Percentiles rank a stretch among this genome's conserved stretches.
Conservation (phyloP, 2,329 filamentous ascomycete genomes). For the Penicillium sp. region DNA sequence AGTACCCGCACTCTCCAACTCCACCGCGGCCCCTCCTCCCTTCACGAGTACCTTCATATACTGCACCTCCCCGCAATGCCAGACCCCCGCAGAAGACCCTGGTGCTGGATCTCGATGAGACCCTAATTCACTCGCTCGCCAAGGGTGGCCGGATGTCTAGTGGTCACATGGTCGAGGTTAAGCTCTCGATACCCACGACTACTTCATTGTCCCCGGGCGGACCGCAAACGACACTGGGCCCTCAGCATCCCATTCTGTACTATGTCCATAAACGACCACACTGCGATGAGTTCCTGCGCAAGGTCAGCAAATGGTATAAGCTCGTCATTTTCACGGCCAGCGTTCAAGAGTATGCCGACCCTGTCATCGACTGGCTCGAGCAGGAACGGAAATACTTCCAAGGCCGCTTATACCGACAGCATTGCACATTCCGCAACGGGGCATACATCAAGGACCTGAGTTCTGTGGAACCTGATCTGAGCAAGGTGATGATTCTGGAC, state of each 20-base stretch:
- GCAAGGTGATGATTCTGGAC: conserved; percentile 97
- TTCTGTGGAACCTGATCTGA: conserved; percentile 92
- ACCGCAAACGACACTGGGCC: conserved; percentile 66
- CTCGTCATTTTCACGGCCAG: conserved; percentile 94
- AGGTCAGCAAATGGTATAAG: conserved; percentile 98
- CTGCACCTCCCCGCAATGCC: conserved; percentile 47
- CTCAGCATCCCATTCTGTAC: conserved; percentile 94
- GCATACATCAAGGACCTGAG: conserved; percentile 98
- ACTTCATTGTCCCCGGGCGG: conserved; percentile 45
- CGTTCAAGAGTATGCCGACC: conserved; percentile 97
- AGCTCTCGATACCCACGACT: conserved; percentile 54
- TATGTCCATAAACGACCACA: conserved; percentile 98
- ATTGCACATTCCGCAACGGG: conserved; percentile 92
- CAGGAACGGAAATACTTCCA: conserved; percentile 95
- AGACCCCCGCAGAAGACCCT: conserved; percentile 78
- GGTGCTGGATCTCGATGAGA: conserved; percentile 94
- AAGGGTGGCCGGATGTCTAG: conserved; percentile 94
- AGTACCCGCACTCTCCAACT: conserved; percentile 84
- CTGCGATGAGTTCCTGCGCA: conserved; percentile 93
- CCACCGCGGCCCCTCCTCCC: conserved; percentile 89
- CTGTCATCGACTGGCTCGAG: conserved; percentile 98
- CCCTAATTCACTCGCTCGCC: conserved; percentile 94
- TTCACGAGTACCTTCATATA: conserved; percentile 82
- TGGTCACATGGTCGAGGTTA: conserved; percentile 98
- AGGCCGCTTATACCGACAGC: conserved; percentile 89